Evolutionary conservation across 2,329 filamentous ascomycete species (phyloP).

Genomic region (Aureobasidium sp.): DNA sequence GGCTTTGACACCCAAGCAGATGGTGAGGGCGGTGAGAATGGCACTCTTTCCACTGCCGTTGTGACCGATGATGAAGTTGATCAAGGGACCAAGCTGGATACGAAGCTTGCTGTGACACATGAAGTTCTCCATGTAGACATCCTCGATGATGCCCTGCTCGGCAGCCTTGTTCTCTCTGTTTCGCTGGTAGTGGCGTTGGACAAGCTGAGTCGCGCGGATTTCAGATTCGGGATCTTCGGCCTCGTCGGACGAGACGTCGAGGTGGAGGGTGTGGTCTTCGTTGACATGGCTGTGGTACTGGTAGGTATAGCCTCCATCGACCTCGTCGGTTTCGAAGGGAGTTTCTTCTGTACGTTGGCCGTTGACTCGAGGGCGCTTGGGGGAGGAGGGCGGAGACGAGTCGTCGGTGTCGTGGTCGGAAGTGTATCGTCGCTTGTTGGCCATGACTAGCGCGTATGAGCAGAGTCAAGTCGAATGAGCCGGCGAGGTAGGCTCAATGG

Average conservation of each 20-base stretch:
- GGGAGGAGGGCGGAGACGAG: neutral
- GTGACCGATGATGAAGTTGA: conserved; percentile 97
- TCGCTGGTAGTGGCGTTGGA: conserved; percentile 24
- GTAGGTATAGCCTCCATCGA: conserved; percentile 14
- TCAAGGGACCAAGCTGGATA: conserved; percentile 81
- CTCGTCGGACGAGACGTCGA: conserved; percentile 20
- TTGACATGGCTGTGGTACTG: conserved; percentile 9
- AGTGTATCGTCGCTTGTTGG: conserved; percentile 1
- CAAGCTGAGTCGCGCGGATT: conserved; percentile 24
- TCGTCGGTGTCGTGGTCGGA: neutral
- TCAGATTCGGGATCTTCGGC: conserved; percentile 26
- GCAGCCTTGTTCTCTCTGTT: conserved; percentile 60
- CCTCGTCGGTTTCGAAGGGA: neutral
- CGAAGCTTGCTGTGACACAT: conserved; percentile 87
- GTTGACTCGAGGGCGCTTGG: neutral
- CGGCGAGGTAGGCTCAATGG: neutral
- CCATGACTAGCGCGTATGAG: neutral
- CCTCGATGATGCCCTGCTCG: conserved; percentile 80
- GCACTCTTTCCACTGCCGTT: conserved; percentile 98
- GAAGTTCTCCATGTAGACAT: conserved; percentile 83
- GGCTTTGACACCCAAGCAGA: conserved; percentile 93
- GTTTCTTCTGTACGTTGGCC: neutral
- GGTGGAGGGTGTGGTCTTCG: conserved; percentile 2
- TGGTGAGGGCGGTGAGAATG: conserved; percentile 81
- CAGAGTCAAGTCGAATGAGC: neutral